Percentiles rank a stretch among this genome's conserved stretches.
Evolutionary conservation across 306 rosid species (phyloP).

Genomic region (Corylus avellana): DNA sequence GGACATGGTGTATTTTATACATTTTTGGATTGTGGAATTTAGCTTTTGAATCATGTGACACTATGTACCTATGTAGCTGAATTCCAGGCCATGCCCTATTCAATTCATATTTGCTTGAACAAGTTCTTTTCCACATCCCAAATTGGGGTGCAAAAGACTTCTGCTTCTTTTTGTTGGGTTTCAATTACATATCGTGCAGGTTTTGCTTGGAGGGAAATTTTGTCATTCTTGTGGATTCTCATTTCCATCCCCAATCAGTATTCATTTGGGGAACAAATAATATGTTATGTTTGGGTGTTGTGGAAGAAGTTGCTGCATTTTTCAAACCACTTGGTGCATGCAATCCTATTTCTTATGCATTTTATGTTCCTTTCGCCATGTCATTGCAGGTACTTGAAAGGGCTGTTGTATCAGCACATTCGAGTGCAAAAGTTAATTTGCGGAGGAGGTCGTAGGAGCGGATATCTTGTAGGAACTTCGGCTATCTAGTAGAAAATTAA

Average conservation of each 20-base stretch:
- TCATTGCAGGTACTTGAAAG: slow-evolving; percentile 77
- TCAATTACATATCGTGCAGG: background rate
- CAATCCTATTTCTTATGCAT: slow-evolving; percentile 14
- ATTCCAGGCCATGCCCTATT: background rate
- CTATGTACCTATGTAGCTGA: background rate
- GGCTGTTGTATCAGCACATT: slow-evolving; percentile 43
- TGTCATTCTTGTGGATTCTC: background rate
- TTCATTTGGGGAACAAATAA: slow-evolving; percentile 2
- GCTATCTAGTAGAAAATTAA: slow-evolving; percentile 11
- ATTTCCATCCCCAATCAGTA: background rate
- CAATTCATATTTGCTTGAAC: background rate
- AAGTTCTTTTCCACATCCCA: background rate
- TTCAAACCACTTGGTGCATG: slow-evolving; percentile 1
- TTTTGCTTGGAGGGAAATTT: background rate
- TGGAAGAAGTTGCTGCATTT: background rate
- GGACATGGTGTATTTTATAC: background rate
- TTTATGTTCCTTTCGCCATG: slow-evolving; percentile 29
- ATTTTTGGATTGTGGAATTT: background rate
- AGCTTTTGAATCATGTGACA: background rate
- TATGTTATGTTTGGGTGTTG: slow-evolving; percentile 2
- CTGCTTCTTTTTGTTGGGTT: background rate
- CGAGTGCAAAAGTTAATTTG: slow-evolving; percentile 27
- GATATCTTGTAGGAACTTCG: slow-evolving; percentile 17
- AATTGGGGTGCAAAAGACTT: background rate
- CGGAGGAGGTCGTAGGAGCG: slow-evolving; percentile 30